Conservation (phyloP, 495 filamentous ascomycete genomes). For the Aspergillus hancockii region DNA sequence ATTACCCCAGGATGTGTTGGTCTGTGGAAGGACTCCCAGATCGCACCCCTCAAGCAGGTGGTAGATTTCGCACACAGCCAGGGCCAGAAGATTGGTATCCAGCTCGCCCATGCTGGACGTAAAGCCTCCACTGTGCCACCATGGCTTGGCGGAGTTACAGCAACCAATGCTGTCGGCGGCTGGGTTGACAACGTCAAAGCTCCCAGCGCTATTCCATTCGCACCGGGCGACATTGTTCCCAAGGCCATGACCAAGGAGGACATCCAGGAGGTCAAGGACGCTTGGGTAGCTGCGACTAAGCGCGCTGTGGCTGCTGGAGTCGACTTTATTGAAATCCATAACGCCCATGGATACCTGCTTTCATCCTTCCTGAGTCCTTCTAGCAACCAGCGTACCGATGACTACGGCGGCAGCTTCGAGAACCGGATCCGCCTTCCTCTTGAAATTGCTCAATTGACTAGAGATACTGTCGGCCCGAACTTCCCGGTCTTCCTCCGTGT, state of each 20-base stretch:
- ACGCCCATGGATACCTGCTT: slow-evolving; percentile 65
- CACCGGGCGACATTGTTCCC: slow-evolving; percentile 49
- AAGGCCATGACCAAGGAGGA: slow-evolving; percentile 54
- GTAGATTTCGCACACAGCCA: slow-evolving; percentile 73
- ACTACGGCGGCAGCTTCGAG: slow-evolving; percentile 63
- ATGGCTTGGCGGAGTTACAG: slow-evolving; percentile 54
- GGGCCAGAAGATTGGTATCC: slow-evolving; percentile 69
- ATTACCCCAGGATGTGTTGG: slow-evolving; percentile 72
- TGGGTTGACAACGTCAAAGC: slow-evolving; percentile 62
- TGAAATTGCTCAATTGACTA: slow-evolving; percentile 57
- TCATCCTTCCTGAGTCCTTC: slow-evolving; percentile 63
- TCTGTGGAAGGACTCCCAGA: slow-evolving; percentile 73
- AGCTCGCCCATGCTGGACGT: slow-evolving; percentile 74
- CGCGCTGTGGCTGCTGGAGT: slow-evolving; percentile 58
- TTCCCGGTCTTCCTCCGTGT: slow-evolving; percentile 70
- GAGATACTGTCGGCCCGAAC: slow-evolving; percentile 52
- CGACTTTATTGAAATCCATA: slow-evolving; percentile 59
- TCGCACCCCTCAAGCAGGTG: slow-evolving; percentile 57
- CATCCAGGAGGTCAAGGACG: slow-evolving; percentile 57
- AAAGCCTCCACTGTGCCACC: slow-evolving; percentile 70
- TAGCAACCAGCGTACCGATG: slow-evolving; percentile 59
- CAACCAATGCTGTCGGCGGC: slow-evolving; percentile 56
- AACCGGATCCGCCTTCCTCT: slow-evolving; percentile 57
- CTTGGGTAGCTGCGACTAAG: slow-evolving; percentile 54
- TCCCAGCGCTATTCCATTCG: slow-evolving; percentile 53